These are phyloP conservation scores for Penicillium brevicompactum DNA, from an alignment of 2,329 filamentous ascomycete species.

Conservation along the genomic window DNA sequence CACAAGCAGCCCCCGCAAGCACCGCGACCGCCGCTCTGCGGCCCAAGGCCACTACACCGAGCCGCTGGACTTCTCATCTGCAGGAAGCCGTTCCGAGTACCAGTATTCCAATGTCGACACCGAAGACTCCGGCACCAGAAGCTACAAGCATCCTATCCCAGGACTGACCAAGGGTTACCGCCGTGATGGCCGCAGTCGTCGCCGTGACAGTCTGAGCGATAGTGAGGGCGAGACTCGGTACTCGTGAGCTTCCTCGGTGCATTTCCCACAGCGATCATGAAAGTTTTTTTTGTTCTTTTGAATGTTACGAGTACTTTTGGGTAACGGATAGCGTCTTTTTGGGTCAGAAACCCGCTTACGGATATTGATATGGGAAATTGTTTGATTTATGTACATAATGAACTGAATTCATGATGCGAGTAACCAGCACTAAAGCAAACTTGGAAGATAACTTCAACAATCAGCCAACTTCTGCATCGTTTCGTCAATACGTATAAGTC, in stretches of 20 bases:
- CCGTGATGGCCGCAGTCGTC: constrained; percentile 41
- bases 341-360: constrained; percentile 1
- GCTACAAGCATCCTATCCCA: constrained; percentile 60
- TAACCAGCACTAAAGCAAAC: too few relatives aligned
- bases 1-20: constrained; percentile 40
- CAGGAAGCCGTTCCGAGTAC: constrained; percentile 41
- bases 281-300: background rate
- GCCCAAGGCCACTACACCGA: constrained; percentile 45
- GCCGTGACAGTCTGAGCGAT: constrained; percentile 58
- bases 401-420: constrained; percentile 6
- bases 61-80: constrained; percentile 46
- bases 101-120: constrained; percentile 45
- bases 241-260: constrained; percentile 14
- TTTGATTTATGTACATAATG: constrained; percentile 12
- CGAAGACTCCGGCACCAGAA: constrained; percentile 53
- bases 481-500: too few relatives aligned
- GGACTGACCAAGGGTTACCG: constrained; percentile 52
- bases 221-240: constrained; percentile 48
- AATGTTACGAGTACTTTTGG: constrained; percentile 2
- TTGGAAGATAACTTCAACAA: too few relatives aligned
- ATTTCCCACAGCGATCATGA: background rate
- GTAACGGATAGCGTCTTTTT: constrained; percentile 4
- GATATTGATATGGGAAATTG: constrained; percentile 9
- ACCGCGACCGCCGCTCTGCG: constrained; percentile 33
- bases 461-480: too few relatives aligned